Conservation (phyloP, 1,139 yeast species). For the Hyphopichia pseudoburtonii region DNA sequence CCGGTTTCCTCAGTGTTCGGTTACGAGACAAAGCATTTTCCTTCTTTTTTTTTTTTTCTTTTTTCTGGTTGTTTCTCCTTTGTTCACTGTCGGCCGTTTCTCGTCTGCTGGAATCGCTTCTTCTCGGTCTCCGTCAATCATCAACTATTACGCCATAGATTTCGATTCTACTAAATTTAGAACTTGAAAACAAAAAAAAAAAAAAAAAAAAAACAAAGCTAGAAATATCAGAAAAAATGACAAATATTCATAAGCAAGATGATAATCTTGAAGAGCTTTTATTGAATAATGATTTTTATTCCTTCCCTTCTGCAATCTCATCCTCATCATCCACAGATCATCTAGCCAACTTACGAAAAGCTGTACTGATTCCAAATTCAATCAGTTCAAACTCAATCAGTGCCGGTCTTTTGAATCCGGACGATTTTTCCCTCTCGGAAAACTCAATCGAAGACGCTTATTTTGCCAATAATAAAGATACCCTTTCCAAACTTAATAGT, state of each 20-base stretch:
- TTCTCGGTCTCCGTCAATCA: too few species aligned
- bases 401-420: conserved; percentile 12
- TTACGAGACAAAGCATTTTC: neutral
- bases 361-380: conserved; percentile 49
- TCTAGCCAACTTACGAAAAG: conserved; percentile 46
- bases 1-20: too few species aligned
- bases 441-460: neutral
- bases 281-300: conserved; percentile 18
- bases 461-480: neutral
- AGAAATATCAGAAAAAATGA: conserved; percentile 1
- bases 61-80: neutral
- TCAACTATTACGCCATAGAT: too few species aligned
- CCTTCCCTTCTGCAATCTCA: conserved; percentile 12
- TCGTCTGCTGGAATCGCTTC: neutral
- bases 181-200: too few species aligned
- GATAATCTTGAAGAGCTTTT: conserved; percentile 15
- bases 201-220: too few species aligned
- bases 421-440: conserved; percentile 4
- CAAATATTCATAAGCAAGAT: conserved; percentile 2
- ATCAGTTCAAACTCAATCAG: conserved; percentile 29
- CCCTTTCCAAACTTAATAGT: neutral
- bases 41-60: neutral
- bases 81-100: too few species aligned
- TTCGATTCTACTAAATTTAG: too few species aligned
- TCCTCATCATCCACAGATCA: conserved; percentile 32